Evolutionary conservation across 169 alveolate species (phyloP).

Genomic region (Hepatocystis sp.): DNA sequence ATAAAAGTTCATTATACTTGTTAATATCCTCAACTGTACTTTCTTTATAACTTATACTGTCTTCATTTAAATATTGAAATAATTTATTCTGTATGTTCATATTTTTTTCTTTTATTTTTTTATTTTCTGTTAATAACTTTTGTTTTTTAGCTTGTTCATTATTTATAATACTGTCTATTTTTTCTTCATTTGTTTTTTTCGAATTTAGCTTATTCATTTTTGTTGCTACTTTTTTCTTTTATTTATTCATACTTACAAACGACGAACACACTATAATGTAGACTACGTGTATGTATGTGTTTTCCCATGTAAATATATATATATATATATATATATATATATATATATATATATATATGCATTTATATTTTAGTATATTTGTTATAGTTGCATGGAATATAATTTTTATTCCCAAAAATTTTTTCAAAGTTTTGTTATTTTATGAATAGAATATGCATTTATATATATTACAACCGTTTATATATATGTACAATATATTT

Average conservation of each 20-base stretch:
- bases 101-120: constrained; percentile 46
- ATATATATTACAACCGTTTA: too few relatives aligned
- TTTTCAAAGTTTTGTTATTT: too few relatives aligned
- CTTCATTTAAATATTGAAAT: constrained; percentile 24
- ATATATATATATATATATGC: too few relatives aligned
- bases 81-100: constrained; percentile 20
- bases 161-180: constrained; percentile 22
- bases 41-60: constrained; percentile 25
- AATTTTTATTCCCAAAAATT: too few relatives aligned
- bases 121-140: constrained; percentile 29
- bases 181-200: constrained; percentile 37
- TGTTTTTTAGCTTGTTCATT: constrained; percentile 15
- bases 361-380: too few relatives aligned
- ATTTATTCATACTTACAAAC: background rate
- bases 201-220: constrained; percentile 35
- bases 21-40: constrained; percentile 19
- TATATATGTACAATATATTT: too few relatives aligned
- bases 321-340: too few relatives aligned
- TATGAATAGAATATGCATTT: too few relatives aligned
- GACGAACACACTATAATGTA: background rate
- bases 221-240: background rate
- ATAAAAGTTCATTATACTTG: constrained; percentile 9
- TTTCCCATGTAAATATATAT: too few relatives aligned
- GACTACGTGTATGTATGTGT: too few relatives aligned
- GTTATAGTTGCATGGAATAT: too few relatives aligned